Evolutionary conservation across 2,329 filamentous ascomycete genomes (phyloP).

Genomic region (Diplodia sapinea): DNA sequence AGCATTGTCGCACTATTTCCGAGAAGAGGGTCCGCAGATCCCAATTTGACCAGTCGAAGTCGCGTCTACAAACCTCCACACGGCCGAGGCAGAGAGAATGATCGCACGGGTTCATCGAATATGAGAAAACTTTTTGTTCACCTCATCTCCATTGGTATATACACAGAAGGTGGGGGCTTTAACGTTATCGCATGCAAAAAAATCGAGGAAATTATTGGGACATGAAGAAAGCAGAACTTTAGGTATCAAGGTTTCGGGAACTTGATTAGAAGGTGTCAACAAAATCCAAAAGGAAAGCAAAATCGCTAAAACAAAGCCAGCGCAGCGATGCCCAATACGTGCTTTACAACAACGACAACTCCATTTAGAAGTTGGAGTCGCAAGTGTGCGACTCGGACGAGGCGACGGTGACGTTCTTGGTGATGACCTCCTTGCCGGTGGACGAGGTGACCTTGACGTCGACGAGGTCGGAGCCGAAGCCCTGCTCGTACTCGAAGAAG

Average conservation of each 20-base stretch:
- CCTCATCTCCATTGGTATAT: slow-evolving; percentile 23
- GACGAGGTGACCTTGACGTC: slow-evolving; percentile 62
- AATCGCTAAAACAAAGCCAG: neutral
- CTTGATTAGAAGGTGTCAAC: neutral
- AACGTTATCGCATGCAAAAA: slow-evolving; percentile 11
- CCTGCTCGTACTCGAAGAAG: slow-evolving; percentile 66
- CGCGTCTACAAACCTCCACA: neutral
- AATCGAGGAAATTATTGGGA: slow-evolving; percentile 6
- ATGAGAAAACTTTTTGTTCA: neutral
- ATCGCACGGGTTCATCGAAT: neutral
- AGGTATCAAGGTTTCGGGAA: neutral
- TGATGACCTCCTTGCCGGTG: slow-evolving; percentile 58
- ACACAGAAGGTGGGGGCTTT: neutral
- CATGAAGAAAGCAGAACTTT: slow-evolving; percentile 3
- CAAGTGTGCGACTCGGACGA: slow-evolving; percentile 39
- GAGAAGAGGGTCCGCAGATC: neutral
- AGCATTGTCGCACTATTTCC: neutral
- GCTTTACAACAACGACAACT: neutral
- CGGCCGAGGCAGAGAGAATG: neutral
- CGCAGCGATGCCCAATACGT: neutral
- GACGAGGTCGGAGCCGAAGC: slow-evolving; percentile 62
- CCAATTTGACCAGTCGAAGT: neutral
- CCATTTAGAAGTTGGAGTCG: slow-evolving; percentile 41
- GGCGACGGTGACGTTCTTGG: slow-evolving; percentile 58
- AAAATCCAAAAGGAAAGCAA: neutral